Percentiles rank a stretch among this genome's conserved stretches.
These are phyloP conservation scores for Mucor ambiguus DNA, from an alignment of 371 early-diverging fungal genomes.

Conservation along the genomic window DNA sequence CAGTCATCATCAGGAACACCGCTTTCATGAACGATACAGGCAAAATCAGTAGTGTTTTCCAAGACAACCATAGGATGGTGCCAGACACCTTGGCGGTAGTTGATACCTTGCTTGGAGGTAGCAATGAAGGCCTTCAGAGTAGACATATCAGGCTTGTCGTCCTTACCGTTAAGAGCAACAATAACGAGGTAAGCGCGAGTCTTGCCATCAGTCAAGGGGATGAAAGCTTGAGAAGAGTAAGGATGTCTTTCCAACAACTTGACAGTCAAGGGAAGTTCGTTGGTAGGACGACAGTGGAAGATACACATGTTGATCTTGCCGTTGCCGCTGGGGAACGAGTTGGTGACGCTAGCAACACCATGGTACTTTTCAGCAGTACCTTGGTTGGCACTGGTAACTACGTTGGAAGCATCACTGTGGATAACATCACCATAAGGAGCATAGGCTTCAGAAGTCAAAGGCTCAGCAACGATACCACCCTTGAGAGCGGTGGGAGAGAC, in stretches of 20 bases:
- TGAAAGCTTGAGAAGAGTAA: constrained; percentile 86
- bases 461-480: constrained; percentile 45
- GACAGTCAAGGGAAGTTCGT: constrained; percentile 57
- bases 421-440: constrained; percentile 78
- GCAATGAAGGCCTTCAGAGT: constrained; percentile 80
- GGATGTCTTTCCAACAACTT: constrained; percentile 85
- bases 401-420: constrained; percentile 43
- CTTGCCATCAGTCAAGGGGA: constrained; percentile 72
- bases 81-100: constrained; percentile 83
- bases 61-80: constrained; percentile 90
- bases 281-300: constrained; percentile 64
- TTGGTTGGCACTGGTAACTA: constrained; percentile 68
- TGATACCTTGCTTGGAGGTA: constrained; percentile 77
- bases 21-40: constrained; percentile 73
- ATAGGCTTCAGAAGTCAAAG: constrained; percentile 69
- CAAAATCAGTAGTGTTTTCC: constrained; percentile 60
- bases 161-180: constrained; percentile 73
- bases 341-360: constrained; percentile 60
- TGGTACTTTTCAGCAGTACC: constrained; percentile 76
- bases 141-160: constrained; percentile 68
- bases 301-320: constrained; percentile 71
- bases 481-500: constrained; percentile 17
- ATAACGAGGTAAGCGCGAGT: constrained; percentile 74
- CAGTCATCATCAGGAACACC: constrained; percentile 72
- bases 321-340: constrained; percentile 44